Base-by-base conservation (phyloP, 2,329 filamentous ascomycete genomes). In the Magnaporthiopsis rhizophila region DNA sequence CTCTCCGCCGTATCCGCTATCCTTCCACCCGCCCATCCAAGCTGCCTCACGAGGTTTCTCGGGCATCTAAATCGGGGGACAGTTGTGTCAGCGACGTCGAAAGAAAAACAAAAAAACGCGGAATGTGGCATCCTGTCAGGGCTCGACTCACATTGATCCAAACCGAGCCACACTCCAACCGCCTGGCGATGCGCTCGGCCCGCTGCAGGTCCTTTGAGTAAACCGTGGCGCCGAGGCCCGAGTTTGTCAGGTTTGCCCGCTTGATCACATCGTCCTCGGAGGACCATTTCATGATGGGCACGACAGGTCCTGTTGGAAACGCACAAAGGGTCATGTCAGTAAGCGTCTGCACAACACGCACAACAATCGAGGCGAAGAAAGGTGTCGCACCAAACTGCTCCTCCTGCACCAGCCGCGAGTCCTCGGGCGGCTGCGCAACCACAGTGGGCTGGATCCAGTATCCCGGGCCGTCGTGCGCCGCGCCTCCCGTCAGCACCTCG, bases 401-500 rank as follows among this genome's bases (percentile, higher is more conserved):
- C 68, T 88, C 85, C 36, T 76, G 73, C 12, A 87, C 83, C 24
- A 87, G 77, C 13, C 79, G 74, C 2, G 83, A 81, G 56, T 81
- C 76, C 67, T 86, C 82, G 0, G 83, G 80, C 28, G 84, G 84
- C 66, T 83, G 82, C 45, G 81, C 77, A 34, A 87, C 80, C 64
- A 88, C 84, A 1, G 84, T 85, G 0, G 86, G 85, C 36, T 80
- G 74, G 67, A 87, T 77, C 75, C 84, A 86, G 74, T 81, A 87
- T 2, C 84, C 86, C 64, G 80, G 73, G 36, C 67, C 68, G 18
- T 73, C 75, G 1, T 68, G 68, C 6, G 77, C 72, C 38, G 76
- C 72, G 58, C 83, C 83, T 13, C 82, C 83, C 18, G 79, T 69
- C 1, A 80, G 81, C 58, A 85, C 77, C 15, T 80, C 79, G 68